These are phyloP conservation scores for Musa schizocarpa DNA, from an alignment of 176 grass and related monocot genomes.

Conservation along the genomic window DNA sequence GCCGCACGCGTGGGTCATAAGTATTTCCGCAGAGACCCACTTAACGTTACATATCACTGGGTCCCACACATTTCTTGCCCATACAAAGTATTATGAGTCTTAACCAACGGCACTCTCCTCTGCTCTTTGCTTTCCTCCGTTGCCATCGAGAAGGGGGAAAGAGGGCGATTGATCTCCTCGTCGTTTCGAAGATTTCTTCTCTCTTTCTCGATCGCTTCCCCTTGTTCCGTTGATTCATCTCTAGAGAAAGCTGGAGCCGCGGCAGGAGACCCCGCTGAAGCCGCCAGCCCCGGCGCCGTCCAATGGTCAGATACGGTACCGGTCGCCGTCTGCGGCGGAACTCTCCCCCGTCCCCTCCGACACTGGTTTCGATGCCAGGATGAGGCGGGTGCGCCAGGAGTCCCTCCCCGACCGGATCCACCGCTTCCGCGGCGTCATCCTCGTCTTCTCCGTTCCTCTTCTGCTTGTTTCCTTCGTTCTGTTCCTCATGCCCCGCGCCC, in stretches of 20 bases:
- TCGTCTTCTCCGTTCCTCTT: slow-evolving; percentile 52
- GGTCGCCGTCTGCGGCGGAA: slow-evolving; percentile 61
- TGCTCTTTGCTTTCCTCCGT: background rate
- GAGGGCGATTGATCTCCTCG: background rate
- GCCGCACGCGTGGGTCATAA: background rate
- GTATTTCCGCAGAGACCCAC: background rate
- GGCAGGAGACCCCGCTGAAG: slow-evolving; percentile 44
- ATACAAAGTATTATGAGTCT: background rate
- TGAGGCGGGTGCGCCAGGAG: slow-evolving; percentile 47
- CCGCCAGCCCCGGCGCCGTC: slow-evolving; percentile 34
- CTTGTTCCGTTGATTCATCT: background rate
- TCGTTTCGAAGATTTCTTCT: background rate
- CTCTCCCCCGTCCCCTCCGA: slow-evolving; percentile 32
- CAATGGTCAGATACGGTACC: slow-evolving; percentile 81
- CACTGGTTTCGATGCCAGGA: slow-evolving; percentile 29
- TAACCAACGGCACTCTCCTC: background rate
- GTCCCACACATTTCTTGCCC: background rate
- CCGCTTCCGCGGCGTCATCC: slow-evolving; percentile 67
- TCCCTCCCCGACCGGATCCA: slow-evolving; percentile 53
- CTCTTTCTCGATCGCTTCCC: background rate
- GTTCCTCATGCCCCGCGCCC: slow-evolving; percentile 51
- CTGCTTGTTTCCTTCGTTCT: slow-evolving; percentile 66
- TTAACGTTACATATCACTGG: background rate
- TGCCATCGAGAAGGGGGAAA: background rate
- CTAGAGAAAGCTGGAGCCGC: slow-evolving; percentile 52